A percentile compares a stretch with the other conserved stretches of the same genome.
Conservation (phyloP, 192 early-diverging fungal genomes). For the Fimicolochytrium jonesii region DNA sequence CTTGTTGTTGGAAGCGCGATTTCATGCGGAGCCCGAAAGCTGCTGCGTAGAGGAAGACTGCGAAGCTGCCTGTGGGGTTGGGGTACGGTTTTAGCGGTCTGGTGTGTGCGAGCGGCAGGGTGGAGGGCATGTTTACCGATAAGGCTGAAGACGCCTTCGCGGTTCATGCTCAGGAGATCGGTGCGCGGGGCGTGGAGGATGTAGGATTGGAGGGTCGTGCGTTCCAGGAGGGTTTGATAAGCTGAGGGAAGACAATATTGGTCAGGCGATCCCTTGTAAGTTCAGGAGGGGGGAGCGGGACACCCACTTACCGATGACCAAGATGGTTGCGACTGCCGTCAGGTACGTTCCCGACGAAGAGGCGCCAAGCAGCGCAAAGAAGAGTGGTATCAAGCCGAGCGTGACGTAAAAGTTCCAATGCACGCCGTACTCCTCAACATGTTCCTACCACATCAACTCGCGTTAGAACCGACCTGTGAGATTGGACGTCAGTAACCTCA, state of each 20-base stretch:
- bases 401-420: slow-evolving; percentile 99
- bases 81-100: background rate
- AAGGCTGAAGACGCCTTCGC: slow-evolving; percentile 86
- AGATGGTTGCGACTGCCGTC: too few species aligned
- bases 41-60: slow-evolving; percentile 76
- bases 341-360: too few species aligned
- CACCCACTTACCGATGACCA: too few species aligned
- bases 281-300: too few species aligned
- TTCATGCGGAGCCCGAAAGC: slow-evolving; percentile 66
- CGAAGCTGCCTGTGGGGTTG: slow-evolving; percentile 40
- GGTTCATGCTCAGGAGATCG: slow-evolving; percentile 75
- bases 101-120: background rate
- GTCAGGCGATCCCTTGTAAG: too few species aligned
- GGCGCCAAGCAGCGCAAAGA: too few species aligned
- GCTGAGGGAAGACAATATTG: too few species aligned
- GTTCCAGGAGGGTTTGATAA: slow-evolving; percentile 58
- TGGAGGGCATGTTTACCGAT: slow-evolving; percentile 39
- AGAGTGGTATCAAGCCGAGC: slow-evolving; percentile 76
- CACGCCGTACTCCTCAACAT: slow-evolving; percentile 90
- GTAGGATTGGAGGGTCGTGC: slow-evolving; percentile 62
- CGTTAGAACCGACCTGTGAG: too few species aligned
- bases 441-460: slow-evolving; percentile 56
- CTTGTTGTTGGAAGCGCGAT: slow-evolving; percentile 31
- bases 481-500: too few species aligned
- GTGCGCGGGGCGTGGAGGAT: slow-evolving; percentile 71